Evolutionary conservation across 202 grass and related monocot genomes (phyloP).

Genomic region (Panicum hallii): DNA sequence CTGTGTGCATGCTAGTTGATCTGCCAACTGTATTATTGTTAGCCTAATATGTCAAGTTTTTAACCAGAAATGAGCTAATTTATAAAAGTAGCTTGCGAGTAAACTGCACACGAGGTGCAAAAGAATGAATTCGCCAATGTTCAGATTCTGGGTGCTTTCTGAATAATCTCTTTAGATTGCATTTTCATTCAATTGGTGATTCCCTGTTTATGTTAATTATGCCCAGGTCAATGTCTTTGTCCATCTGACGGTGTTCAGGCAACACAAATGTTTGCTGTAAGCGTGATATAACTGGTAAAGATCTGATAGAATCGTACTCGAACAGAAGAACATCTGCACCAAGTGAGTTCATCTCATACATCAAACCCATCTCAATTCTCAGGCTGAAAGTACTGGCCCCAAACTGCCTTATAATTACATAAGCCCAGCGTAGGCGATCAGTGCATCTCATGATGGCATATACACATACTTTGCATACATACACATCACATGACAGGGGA

Average conservation of each 20-base stretch:
- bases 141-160: not conserved
- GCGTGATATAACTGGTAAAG: not conserved
- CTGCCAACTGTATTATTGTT: not conserved
- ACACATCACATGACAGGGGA: not conserved
- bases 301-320: not conserved
- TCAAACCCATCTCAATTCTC: not conserved
- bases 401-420: constrained; percentile 32
- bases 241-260: not conserved
- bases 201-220: not conserved
- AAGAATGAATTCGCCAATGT: not conserved
- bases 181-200: not conserved
- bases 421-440: constrained; percentile 1
- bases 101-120: not conserved
- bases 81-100: not conserved
- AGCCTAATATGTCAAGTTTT: not conserved
- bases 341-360: not conserved
- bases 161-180: not conserved
- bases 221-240: not conserved
- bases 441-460: constrained; percentile 32
- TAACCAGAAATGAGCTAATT: not conserved
- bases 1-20: not conserved
- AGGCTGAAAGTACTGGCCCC: constrained; percentile 1
- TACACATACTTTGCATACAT: constrained; percentile 17
- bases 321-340: not conserved
- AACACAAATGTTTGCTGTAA: not conserved